Evolutionary conservation across 495 filamentous ascomycete species (phyloP), one percentile per base, ranked within the genome.

Genomic region (Lasiosphaeriaceae sp.): DNA sequence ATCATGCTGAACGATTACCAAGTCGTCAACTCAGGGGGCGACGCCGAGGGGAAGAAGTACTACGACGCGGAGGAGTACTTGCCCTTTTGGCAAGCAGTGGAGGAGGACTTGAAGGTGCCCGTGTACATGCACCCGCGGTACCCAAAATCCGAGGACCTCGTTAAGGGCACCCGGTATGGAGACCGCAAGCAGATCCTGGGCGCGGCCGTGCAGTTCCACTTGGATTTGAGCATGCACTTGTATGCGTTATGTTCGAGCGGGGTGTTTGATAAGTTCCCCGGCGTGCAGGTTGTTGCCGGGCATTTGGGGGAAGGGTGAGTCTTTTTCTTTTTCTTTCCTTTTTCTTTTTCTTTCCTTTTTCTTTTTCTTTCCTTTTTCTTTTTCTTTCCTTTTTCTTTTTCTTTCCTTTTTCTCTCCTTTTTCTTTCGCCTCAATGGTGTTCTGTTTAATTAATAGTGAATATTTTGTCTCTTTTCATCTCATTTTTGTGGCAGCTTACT

Each of bases 121-220:
- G 71, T 88, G 5, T 88, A 88, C 61, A 69, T 88, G 8, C 83
- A 88, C 63, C 84, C 85, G 0, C 60, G 70, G 16, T 72, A 72
- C 52, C 67, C 69, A 5, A 80, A 75, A 0, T 57, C 54, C 1
- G 55, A 58, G 35, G 69, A 75, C 14, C 50, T 72, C 17, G 26
- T 34, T 17, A 29, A 24, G 2, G 62, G 62, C 7, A 64, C 56
- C 0, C 60, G 39, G 52, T 69, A 64, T 29, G 66, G 63, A 0
- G 57, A 61, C 5, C 49, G 68, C 22, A 69, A 63, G 47, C 68
- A 71, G 23, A 56, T 74, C 3, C 46, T 74, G 0, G 66, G 71
- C 0, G 70, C 68, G 1, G 70, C 65, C 9, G 66, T 71, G 37
- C 70, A 72, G 61, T 74, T 72, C 47, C 68, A 72, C 43, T 46